Conservation (phyloP, 2,329 filamentous ascomycete genomes). For the Coleophoma crateriformis region DNA sequence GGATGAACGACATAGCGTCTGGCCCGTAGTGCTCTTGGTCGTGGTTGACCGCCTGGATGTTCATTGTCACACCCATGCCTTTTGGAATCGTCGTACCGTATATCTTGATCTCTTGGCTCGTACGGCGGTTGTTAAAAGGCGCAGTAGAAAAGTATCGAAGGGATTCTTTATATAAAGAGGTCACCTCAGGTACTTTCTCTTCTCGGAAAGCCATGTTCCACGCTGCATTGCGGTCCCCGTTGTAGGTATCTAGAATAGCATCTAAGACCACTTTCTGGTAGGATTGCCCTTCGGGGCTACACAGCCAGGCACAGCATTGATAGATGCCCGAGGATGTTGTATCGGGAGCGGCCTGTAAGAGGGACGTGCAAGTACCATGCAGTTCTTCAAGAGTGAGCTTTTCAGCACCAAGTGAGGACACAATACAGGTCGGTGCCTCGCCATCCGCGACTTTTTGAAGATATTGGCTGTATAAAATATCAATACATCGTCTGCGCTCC, state of each 20-base stretch:
- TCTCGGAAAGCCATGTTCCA: too few relatives aligned
- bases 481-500: not conserved
- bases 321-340: slow-evolving; percentile 17
- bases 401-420: slow-evolving; percentile 7
- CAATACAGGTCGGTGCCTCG: slow-evolving; percentile 5
- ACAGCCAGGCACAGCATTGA: slow-evolving; percentile 15
- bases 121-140: too few relatives aligned
- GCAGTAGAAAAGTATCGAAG: too few relatives aligned
- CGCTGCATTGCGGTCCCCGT: slow-evolving; percentile 9
- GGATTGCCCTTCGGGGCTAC: slow-evolving; percentile 10
- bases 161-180: too few relatives aligned
- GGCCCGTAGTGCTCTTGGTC: slow-evolving; percentile 15
- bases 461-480: slow-evolving; percentile 3
- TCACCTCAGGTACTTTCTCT: too few relatives aligned
- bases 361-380: slow-evolving; percentile 18
- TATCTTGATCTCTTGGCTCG: too few relatives aligned
- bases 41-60: slow-evolving; percentile 18
- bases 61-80: slow-evolving; percentile 20
- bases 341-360: slow-evolving; percentile 20
- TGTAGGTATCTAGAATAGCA: slow-evolving; percentile 15
- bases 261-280: slow-evolving; percentile 10
- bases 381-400: slow-evolving; percentile 16
- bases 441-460: slow-evolving; percentile 4
- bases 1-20: slow-evolving; percentile 12
- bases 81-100: slow-evolving; percentile 10